Base-by-base conservation (phyloP, 2,329 filamentous ascomycete species). In the Thielaviopsis euricoi region DNA sequence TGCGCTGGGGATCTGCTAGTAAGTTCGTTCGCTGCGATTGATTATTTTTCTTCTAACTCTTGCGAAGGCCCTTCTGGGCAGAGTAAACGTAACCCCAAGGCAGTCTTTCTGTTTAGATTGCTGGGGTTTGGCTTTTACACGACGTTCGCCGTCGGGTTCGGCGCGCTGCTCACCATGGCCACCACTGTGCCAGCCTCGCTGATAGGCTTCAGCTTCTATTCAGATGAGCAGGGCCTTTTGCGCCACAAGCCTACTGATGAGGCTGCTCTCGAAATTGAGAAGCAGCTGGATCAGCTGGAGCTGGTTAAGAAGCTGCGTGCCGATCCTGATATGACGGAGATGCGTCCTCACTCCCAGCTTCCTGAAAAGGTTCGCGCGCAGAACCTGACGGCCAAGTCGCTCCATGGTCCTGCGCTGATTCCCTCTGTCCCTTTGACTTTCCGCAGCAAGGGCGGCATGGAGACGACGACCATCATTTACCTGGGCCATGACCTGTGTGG, bases 291-390 rank as follows among this genome's bases (percentile, higher is more conserved):
- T 66, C 79, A 75, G 52, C 89, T 93, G 71, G 85, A 88, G 1
- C 68, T 95, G n/a, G 78, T 85, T 4, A 68, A 75, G n/a, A 74
- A 78, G 49, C 74, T 97, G 54, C 84, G 90, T 52, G 70, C 71
- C 19, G 77, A 86, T 64, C 74, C 82, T 0, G 78, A 79, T 25
- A 86, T 85, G 69, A 78, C 74, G 37, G 89, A 95, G 69, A 85
- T 85, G 37, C 80, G 93, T 48, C 91, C 91, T 12, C 89, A 95
- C 67, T 74, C 96, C 67, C 93, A 90, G 71, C 86, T 96, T 66
- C 89, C 91, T 0, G 74, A 76, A 25, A 70, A 76, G 2, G 77
- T 89, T 69, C 81, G 86, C 46, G 71, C 72, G 2, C 83, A 88
- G 67, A 95, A 85, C 70, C 76, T 98, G 56, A 97, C 90, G 0